These are phyloP conservation scores for Blepharisma undulans DNA, from an alignment of 169 alveolate genomes.

Conservation along the genomic window DNA sequence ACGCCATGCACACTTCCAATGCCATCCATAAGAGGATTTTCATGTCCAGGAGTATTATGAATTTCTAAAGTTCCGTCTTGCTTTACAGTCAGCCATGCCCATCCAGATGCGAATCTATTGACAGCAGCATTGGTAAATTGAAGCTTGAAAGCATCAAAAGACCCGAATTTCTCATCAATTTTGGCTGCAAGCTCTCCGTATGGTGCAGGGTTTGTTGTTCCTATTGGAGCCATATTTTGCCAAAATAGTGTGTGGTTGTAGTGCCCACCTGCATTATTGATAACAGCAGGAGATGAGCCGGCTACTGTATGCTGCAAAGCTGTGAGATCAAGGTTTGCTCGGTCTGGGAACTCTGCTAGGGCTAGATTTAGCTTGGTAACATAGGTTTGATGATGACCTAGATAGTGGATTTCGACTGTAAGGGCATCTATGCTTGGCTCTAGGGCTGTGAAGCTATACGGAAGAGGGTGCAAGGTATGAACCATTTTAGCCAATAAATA, in stretches of 20 bases:
- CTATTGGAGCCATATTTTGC: conserved; percentile 67
- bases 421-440: conserved; percentile 68
- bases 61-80: conserved; percentile 49
- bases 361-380: conserved; percentile 55
- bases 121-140: conserved; percentile 56
- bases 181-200: conserved; percentile 33
- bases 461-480: conserved; percentile 56
- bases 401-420: conserved; percentile 59
- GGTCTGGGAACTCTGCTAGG: conserved; percentile 37
- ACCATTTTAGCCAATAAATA: not conserved
- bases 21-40: conserved; percentile 52
- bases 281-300: conserved; percentile 45
- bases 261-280: conserved; percentile 67
- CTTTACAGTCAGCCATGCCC: conserved; percentile 72
- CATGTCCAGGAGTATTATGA: conserved; percentile 63
- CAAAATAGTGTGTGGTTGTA: conserved; percentile 69
- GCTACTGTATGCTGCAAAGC: conserved; percentile 42
- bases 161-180: conserved; percentile 62
- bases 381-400: conserved; percentile 67
- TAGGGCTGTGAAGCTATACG: conserved; percentile 60
- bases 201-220: conserved; percentile 45
- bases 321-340: conserved; percentile 46
- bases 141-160: conserved; percentile 59
- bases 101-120: conserved; percentile 71
- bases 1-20: conserved; percentile 31